Conservation (phyloP, 805 yeast species). For the Starmerella ratchasimensis region DNA sequence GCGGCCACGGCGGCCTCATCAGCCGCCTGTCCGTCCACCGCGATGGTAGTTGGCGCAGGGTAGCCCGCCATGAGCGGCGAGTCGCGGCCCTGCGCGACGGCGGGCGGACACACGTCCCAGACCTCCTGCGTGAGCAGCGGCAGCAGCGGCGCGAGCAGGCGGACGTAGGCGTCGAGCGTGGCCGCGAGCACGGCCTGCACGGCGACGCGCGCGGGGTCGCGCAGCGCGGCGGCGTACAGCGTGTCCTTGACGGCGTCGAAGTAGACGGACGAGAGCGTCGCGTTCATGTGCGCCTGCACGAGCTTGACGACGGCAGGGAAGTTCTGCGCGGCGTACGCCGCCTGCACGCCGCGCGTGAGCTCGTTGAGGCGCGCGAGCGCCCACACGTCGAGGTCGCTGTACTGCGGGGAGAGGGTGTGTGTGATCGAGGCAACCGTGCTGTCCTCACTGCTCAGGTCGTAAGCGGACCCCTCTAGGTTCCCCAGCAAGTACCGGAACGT, state of each 20-base stretch:
- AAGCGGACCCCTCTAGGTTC: constrained; percentile 34
- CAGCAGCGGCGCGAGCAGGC: constrained; percentile 61
- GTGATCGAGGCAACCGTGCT: background rate
- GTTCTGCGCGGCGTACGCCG: constrained; percentile 42
- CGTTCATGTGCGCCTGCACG: constrained; percentile 58
- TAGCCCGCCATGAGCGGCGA: constrained; percentile 29
- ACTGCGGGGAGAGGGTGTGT: constrained; percentile 6
- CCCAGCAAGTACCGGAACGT: constrained; percentile 75
- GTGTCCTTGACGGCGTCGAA: constrained; percentile 79
- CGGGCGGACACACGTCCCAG: constrained; percentile 47
- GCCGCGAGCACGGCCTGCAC: constrained; percentile 50
- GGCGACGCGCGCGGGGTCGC: constrained; percentile 39
- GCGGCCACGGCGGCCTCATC: constrained; percentile 22
- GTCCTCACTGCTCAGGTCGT: background rate
- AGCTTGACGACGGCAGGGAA: constrained; percentile 59
- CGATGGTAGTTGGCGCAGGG: constrained; percentile 17
- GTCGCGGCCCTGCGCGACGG: constrained; percentile 16
- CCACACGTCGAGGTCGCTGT: constrained; percentile 38
- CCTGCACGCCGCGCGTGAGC: constrained; percentile 33
- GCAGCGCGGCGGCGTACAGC: constrained; percentile 52
- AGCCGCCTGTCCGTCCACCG: background rate
- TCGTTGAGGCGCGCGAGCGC: constrained; percentile 41
- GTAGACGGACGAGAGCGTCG: constrained; percentile 65
- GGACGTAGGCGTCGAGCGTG: constrained; percentile 46
- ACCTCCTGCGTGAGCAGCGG: constrained; percentile 82